Percentiles rank a stretch among this genome's conserved stretches.
phyloP scores from a whole-genome alignment of 2,329 filamentous ascomycete genomes.

The Phoma sp. region DNA sequence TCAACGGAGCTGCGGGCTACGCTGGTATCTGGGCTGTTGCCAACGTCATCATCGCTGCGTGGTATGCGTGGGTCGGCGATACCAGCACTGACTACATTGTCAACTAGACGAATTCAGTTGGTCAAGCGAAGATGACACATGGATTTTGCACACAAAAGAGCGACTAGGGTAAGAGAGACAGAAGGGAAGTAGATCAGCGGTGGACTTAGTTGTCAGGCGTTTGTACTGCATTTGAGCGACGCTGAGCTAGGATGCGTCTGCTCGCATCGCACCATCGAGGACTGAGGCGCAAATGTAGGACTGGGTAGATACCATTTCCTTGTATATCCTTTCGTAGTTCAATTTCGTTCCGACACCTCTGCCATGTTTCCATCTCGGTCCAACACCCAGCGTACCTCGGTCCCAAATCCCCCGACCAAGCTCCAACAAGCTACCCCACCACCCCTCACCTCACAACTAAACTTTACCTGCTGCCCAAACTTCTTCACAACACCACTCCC shows the following conservation, averaged over 20 bases:
- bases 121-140: not conserved
- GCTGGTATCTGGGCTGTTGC: constrained; percentile 76
- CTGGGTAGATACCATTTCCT: constrained; percentile 12
- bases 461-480: not conserved
- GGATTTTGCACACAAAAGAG: not conserved
- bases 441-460: not conserved
- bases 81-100: constrained; percentile 31
- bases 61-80: constrained; percentile 59
- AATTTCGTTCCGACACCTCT: not conserved
- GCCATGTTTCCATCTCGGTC: not conserved
- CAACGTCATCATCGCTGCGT: constrained; percentile 65
- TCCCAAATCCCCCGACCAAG: constrained; percentile 6
- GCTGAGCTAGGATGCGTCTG: not conserved
- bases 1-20: constrained; percentile 73
- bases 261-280: not conserved
- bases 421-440: constrained; percentile 11
- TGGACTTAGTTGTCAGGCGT: not conserved
- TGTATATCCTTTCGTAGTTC: constrained; percentile 1
- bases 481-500: not conserved
- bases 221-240: not conserved
- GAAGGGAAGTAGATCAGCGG: not conserved
- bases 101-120: not conserved
- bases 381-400: constrained; percentile 1
- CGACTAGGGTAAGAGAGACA: not conserved
- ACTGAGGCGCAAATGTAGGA: not conserved